These are phyloP conservation scores for Mortierella hygrophila DNA, from an alignment of 192 early-diverging fungal genomes.

Conservation along the genomic window DNA sequence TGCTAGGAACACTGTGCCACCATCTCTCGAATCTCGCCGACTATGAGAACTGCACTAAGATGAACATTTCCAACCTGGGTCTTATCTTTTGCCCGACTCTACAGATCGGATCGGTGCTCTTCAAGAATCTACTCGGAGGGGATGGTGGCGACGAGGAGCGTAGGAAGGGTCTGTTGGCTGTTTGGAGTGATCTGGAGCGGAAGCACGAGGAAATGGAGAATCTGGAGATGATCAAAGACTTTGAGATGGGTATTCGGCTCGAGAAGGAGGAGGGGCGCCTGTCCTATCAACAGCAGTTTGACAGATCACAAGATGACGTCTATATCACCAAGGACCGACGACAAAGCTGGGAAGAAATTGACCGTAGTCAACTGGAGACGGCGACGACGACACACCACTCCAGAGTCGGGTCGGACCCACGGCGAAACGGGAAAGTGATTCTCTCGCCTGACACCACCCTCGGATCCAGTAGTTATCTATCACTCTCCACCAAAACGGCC, in stretches of 20 bases:
- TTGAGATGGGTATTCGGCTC: constrained; percentile 32
- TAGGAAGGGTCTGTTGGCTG: constrained; percentile 12
- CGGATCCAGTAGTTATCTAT: not conserved
- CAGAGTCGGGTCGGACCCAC: constrained; percentile 16
- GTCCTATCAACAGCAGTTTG: not conserved
- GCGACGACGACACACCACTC: not conserved
- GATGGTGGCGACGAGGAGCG: constrained; percentile 37
- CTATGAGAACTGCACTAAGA: constrained; percentile 60
- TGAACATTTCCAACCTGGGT: constrained; percentile 69
- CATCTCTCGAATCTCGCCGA: constrained; percentile 65
- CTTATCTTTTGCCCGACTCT: constrained; percentile 72
- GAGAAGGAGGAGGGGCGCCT: constrained; percentile 23
- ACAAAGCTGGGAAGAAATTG: constrained; percentile 27
- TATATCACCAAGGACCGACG: not conserved
- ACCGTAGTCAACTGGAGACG: constrained; percentile 11
- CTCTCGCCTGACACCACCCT: not conserved
- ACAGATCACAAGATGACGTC: not conserved
- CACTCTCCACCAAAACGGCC: not conserved
- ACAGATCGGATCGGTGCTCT: constrained; percentile 62
- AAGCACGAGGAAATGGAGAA: constrained; percentile 52
- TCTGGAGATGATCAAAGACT: constrained; percentile 50
- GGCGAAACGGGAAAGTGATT: not conserved
- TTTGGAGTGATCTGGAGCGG: constrained; percentile 33
- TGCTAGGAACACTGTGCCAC: constrained; percentile 60
- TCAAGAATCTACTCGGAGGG: constrained; percentile 64